Conservation (phyloP, 768 basidiomycete species). For the Pleurotus tuoliensis region DNA sequence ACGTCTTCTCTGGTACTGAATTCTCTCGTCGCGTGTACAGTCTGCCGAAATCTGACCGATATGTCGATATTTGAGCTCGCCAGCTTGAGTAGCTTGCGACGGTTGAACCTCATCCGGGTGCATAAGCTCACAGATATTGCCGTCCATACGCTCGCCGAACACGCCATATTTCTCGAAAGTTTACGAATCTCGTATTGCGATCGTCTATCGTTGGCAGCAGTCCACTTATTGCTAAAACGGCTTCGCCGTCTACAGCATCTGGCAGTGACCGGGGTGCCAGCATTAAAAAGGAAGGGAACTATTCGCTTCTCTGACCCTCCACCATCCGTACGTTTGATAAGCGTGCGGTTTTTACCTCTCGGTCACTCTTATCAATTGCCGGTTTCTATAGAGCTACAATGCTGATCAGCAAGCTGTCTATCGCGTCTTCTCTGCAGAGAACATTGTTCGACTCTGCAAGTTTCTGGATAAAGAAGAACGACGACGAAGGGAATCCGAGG, state of each 20-base stretch:
- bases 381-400: slow-evolving; percentile 50
- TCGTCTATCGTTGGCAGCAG: slow-evolving; percentile 68
- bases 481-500: slow-evolving; percentile 56
- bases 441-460: slow-evolving; percentile 53
- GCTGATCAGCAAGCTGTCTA: slow-evolving; percentile 66
- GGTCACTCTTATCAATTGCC: not conserved
- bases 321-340: slow-evolving; percentile 48
- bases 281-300: slow-evolving; percentile 66
- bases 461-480: slow-evolving; percentile 72
- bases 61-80: slow-evolving; percentile 81
- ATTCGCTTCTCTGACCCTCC: slow-evolving; percentile 73
- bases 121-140: slow-evolving; percentile 83
- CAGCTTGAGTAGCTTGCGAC: slow-evolving; percentile 60
- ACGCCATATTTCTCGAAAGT: slow-evolving; percentile 65
- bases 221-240: slow-evolving; percentile 64
- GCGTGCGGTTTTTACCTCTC: slow-evolving; percentile 6
- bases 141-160: slow-evolving; percentile 72
- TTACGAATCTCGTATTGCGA: slow-evolving; percentile 88
- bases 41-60: slow-evolving; percentile 82
- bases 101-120: slow-evolving; percentile 78
- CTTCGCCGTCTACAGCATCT: slow-evolving; percentile 66
- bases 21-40: slow-evolving; percentile 32
- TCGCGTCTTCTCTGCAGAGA: slow-evolving; percentile 75
- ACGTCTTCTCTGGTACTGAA: slow-evolving; percentile 6
- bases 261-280: slow-evolving; percentile 74